Percentiles rank a stretch among this genome's conserved stretches.
Evolutionary conservation across 768 basidiomycete genomes (phyloP).

Genomic region (Calocera cornea): DNA sequence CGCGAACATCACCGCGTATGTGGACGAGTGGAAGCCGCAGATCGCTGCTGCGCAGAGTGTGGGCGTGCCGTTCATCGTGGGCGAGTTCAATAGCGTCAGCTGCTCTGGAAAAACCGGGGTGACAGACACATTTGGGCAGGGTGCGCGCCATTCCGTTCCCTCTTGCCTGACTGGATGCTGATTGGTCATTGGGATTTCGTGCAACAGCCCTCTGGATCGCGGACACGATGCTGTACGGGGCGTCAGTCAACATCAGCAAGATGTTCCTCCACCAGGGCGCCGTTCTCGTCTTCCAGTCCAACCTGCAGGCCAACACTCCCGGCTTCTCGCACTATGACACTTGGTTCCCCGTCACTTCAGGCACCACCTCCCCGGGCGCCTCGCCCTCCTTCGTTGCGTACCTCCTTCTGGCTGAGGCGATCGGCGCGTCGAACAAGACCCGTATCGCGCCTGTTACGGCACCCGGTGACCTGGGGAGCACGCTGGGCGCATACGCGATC

Average conservation of each 20-base stretch:
- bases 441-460: constrained; percentile 14
- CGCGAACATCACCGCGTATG: constrained; percentile 25
- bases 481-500: constrained; percentile 24
- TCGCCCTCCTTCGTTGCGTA: constrained; percentile 25
- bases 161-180: background rate
- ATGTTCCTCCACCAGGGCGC: constrained; percentile 28
- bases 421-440: constrained; percentile 19
- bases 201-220: constrained; percentile 23
- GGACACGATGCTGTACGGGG: constrained; percentile 23
- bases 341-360: constrained; percentile 22
- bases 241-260: constrained; percentile 21
- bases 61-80: constrained; percentile 8
- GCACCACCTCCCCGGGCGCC: constrained; percentile 20
- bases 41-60: constrained; percentile 18
- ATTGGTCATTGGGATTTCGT: background rate
- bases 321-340: constrained; percentile 26
- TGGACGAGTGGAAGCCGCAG: constrained; percentile 25
- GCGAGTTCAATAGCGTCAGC: constrained; percentile 20
- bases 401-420: constrained; percentile 25
- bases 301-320: constrained; percentile 21
- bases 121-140: constrained; percentile 26
- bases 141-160: background rate
- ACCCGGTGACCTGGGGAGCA: background rate
- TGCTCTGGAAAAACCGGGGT: constrained; percentile 28
- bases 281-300: constrained; percentile 25